Evolutionary conservation across 2,329 filamentous ascomycete species (phyloP).

Genomic region (Apiospora malaysiana): DNA sequence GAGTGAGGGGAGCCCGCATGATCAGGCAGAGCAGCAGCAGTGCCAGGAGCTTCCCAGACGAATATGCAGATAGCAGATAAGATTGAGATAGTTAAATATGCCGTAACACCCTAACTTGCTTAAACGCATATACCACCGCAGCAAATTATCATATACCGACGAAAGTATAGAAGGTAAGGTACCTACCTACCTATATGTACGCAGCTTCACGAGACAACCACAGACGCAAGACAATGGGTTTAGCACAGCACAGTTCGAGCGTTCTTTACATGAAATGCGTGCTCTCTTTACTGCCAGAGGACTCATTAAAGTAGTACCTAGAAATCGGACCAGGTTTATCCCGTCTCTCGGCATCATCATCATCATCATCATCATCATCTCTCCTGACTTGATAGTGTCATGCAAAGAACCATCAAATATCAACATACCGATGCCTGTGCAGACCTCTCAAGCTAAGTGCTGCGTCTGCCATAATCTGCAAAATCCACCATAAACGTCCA

Average conservation of each 20-base stretch:
- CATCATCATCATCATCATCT: too few relatives aligned
- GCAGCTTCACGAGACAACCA: background rate
- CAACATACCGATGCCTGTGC: background rate
- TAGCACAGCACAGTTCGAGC: background rate
- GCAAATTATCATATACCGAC: background rate
- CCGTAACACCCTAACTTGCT: background rate
- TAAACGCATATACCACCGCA: background rate
- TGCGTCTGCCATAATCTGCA: background rate
- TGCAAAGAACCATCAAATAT: conserved; percentile 6
- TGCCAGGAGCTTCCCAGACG: background rate
- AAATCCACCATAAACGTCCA: conserved; percentile 13
- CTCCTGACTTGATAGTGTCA: background rate
- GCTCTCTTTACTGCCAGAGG: background rate
- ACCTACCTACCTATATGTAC: too few relatives aligned
- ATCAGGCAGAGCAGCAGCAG: background rate
- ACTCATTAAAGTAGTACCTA: background rate
- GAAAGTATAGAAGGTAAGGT: background rate
- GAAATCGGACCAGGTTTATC: background rate
- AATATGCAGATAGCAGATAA: conserved; percentile 8
- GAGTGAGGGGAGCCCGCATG: background rate
- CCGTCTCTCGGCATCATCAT: background rate
- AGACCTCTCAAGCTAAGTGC: background rate
- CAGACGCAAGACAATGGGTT: background rate
- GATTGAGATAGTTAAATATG: background rate
- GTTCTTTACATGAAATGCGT: background rate